phyloP scores from a whole-genome alignment of 2,329 filamentous ascomycete species.

The Sporothrix mexicana region DNA sequence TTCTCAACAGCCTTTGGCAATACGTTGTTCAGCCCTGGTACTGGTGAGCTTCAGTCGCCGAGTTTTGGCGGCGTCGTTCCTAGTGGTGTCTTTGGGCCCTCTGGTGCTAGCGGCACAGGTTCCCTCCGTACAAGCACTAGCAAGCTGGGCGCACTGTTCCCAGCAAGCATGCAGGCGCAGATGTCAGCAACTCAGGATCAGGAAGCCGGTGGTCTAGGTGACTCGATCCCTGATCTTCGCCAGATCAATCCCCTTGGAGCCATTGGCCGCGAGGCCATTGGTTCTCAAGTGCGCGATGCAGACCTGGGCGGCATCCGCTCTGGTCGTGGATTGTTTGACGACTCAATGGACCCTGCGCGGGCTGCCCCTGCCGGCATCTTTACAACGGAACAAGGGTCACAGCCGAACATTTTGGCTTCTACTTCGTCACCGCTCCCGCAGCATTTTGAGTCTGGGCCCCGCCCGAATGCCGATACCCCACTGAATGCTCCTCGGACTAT shows the following conservation, averaged over 20 bases:
- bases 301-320: conserved; percentile 62
- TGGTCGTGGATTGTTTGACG: conserved; percentile 43
- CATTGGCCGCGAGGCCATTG: conserved; percentile 68
- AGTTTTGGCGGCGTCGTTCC: conserved; percentile 64
- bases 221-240: conserved; percentile 64
- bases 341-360: conserved; percentile 33
- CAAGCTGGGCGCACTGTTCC: conserved; percentile 87
- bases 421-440: conserved; percentile 32
- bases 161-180: conserved; percentile 86
- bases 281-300: conserved; percentile 59
- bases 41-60: conserved; percentile 75
- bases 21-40: conserved; percentile 77
- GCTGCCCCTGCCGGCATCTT: conserved; percentile 27
- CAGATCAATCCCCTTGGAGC: conserved; percentile 68
- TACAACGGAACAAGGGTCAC: conserved; percentile 39
- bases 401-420: conserved; percentile 39
- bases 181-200: conserved; percentile 66
- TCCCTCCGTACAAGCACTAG: conserved; percentile 73
- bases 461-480: conserved; percentile 56
- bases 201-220: conserved; percentile 65
- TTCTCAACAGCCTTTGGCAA: conserved; percentile 72
- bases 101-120: conserved; percentile 60
- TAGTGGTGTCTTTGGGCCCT: conserved; percentile 35
- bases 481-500: conserved; percentile 75
- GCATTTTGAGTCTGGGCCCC: conserved; percentile 47